phyloP scores from a whole-genome alignment of 2,329 filamentous ascomycete genomes.

The Epichloe bromicola region DNA sequence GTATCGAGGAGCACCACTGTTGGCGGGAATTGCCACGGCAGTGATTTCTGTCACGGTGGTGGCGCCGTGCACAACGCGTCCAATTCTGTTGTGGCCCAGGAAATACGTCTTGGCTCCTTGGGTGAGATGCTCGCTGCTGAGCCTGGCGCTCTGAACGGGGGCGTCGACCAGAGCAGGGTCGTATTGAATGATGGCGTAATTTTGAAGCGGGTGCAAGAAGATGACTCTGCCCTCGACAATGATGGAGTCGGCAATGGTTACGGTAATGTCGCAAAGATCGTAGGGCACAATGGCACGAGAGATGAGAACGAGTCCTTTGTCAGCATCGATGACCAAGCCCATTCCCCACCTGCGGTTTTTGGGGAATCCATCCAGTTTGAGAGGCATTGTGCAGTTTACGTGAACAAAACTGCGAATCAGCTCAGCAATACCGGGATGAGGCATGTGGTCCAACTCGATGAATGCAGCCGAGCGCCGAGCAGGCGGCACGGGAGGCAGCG shows the following conservation, averaged over 20 bases:
- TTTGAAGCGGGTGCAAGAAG: conserved; percentile 92
- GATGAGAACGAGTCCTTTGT: conserved; percentile 87
- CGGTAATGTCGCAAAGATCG: conserved; percentile 88
- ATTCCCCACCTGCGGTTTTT: conserved; percentile 90
- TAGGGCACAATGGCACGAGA: conserved; percentile 92
- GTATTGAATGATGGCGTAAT: conserved; percentile 92
- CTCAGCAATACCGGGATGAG: conserved; percentile 80
- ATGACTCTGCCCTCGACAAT: conserved; percentile 88
- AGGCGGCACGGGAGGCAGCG: conserved; percentile 61
- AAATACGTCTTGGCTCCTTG: conserved; percentile 94
- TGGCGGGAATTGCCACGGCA: conserved; percentile 90
- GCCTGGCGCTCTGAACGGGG: conserved; percentile 75
- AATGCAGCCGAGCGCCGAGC: conserved; percentile 74
- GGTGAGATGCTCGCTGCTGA: conserved; percentile 71
- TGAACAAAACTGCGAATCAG: conserved; percentile 91
- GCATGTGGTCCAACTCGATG: conserved; percentile 79
- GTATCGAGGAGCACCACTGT: conserved; percentile 81
- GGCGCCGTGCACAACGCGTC: conserved; percentile 83
- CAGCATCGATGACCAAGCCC: conserved; percentile 92
- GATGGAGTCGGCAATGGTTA: conserved; percentile 94
- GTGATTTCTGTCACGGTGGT: conserved; percentile 96
- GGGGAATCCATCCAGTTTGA: conserved; percentile 97
- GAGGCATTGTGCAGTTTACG: conserved; percentile 80
- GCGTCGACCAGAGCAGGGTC: conserved; percentile 88
- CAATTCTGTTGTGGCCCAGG: conserved; percentile 95